A percentile compares a stretch with the other conserved stretches of the same genome.
phyloP scores from a whole-genome alignment of 2,329 filamentous ascomycete species.

The Aspergillus novoparasiticus region DNA sequence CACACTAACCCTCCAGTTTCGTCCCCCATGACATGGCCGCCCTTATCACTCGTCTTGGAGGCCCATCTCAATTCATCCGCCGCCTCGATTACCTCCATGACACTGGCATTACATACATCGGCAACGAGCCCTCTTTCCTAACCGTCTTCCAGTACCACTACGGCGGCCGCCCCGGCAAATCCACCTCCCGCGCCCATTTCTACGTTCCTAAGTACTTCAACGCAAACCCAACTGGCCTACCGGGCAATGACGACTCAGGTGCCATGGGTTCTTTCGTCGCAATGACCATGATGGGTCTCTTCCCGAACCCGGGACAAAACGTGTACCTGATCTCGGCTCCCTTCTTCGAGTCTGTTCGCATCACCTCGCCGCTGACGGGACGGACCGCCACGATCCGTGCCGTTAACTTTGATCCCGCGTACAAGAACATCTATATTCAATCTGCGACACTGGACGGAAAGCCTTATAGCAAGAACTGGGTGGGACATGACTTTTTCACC shows the following conservation, averaged over 20 bases:
- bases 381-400: slow-evolving; percentile 62
- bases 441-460: slow-evolving; percentile 64
- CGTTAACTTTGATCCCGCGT: slow-evolving; percentile 61
- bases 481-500: slow-evolving; percentile 68
- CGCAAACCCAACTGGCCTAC: slow-evolving; percentile 59
- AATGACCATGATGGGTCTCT: slow-evolving; percentile 69
- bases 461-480: slow-evolving; percentile 65
- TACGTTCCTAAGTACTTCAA: slow-evolving; percentile 67
- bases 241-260: slow-evolving; percentile 70
- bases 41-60: slow-evolving; percentile 62
- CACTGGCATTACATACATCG: slow-evolving; percentile 64
- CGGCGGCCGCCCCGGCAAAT: slow-evolving; percentile 61
- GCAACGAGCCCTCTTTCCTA: slow-evolving; percentile 65
- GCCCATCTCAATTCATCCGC: slow-evolving; percentile 55
- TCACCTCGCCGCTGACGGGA: slow-evolving; percentile 61
- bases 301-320: slow-evolving; percentile 68
- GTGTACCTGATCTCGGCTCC: slow-evolving; percentile 70
- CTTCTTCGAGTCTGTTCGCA: slow-evolving; percentile 63
- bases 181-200: slow-evolving; percentile 56
- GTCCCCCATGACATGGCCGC: slow-evolving; percentile 52
- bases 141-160: slow-evolving; percentile 72
- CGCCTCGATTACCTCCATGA: slow-evolving; percentile 68
- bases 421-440: slow-evolving; percentile 66
- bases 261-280: slow-evolving; percentile 70
- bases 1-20: slow-evolving; percentile 47